Conservation (phyloP, 257 asterid genomes). For the Ligustrum vulgare region DNA sequence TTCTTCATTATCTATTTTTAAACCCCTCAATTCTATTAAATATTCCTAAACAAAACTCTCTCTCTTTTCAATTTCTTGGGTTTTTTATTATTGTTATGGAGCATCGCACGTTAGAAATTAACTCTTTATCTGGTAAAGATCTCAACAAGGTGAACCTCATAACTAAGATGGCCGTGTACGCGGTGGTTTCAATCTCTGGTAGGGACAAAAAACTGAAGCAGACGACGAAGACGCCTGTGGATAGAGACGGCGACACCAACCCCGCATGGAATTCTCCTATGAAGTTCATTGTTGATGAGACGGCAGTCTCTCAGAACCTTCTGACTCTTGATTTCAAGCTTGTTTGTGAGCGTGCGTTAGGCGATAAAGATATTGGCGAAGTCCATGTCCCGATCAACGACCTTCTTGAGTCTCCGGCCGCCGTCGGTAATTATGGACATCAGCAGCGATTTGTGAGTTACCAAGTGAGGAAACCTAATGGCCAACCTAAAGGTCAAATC, state of each 20-base stretch:
- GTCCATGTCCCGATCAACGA: conserved; percentile 39
- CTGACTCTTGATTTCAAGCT: conserved; percentile 31
- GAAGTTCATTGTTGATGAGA: conserved; percentile 36
- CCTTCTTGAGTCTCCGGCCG: conserved; percentile 35
- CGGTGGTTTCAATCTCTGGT: conserved; percentile 35
- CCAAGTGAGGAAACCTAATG: conserved; percentile 48
- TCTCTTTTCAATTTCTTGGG: neutral
- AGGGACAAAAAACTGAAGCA: conserved; percentile 15
- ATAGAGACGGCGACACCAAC: conserved; percentile 33
- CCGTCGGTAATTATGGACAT: conserved; percentile 10
- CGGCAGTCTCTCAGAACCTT: conserved; percentile 30
- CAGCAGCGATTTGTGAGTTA: conserved; percentile 37
- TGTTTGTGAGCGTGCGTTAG: conserved; percentile 39
- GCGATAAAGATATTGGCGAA: conserved; percentile 49
- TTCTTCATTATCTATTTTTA: neutral
- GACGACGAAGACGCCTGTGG: conserved; percentile 33
- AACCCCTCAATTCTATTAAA: neutral
- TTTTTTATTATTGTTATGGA: conserved; percentile 32
- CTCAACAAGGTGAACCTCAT: conserved; percentile 48
- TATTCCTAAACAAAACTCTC: too few relatives aligned
- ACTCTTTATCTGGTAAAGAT: conserved; percentile 33
- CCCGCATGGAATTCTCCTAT: conserved; percentile 44
- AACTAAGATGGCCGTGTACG: conserved; percentile 48
- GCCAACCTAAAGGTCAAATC: conserved; percentile 46
- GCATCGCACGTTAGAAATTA: conserved; percentile 33